Percentiles rank a stretch among this genome's conserved stretches.
phyloP scores from a whole-genome alignment of 2,329 filamentous ascomycete genomes.

The Plenodomus biglobosus region DNA sequence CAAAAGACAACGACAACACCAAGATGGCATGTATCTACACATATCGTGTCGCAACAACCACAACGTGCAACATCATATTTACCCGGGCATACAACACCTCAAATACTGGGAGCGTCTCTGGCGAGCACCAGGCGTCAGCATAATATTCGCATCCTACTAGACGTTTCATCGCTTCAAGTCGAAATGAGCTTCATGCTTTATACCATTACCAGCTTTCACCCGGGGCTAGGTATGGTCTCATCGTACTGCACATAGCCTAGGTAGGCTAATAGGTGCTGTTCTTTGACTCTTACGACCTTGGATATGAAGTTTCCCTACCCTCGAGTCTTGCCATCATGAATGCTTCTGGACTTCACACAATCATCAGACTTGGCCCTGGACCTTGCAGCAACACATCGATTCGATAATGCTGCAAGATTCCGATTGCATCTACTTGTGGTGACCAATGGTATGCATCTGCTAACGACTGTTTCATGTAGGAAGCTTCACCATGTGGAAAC shows the following conservation, averaged over 20 bases:
- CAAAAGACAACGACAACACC: not conserved
- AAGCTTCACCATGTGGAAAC: constrained; percentile 54
- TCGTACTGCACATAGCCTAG: not conserved
- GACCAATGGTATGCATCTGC: constrained; percentile 5
- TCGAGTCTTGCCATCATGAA: not conserved
- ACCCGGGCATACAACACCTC: not conserved
- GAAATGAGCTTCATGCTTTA: not conserved
- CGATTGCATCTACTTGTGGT: not conserved
- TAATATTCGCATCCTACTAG: not conserved
- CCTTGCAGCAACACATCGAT: not conserved
- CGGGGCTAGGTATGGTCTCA: too few species aligned
- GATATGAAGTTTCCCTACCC: too few species aligned
- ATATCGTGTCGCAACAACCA: too few species aligned
- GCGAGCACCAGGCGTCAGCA: not conserved
- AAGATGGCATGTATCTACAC: too few species aligned
- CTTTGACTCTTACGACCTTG: too few species aligned
- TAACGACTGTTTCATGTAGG: constrained; percentile 35
- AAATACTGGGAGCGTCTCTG: not conserved
- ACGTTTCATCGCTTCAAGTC: not conserved
- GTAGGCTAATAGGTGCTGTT: not conserved
- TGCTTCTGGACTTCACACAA: too few species aligned
- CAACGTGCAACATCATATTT: not conserved
- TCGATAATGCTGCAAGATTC: not conserved
- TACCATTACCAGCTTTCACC: not conserved
- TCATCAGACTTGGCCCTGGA: not conserved